These are phyloP conservation scores for Coffea eugenioides DNA, from an alignment of 257 asterid genomes.

Conservation along the genomic window DNA sequence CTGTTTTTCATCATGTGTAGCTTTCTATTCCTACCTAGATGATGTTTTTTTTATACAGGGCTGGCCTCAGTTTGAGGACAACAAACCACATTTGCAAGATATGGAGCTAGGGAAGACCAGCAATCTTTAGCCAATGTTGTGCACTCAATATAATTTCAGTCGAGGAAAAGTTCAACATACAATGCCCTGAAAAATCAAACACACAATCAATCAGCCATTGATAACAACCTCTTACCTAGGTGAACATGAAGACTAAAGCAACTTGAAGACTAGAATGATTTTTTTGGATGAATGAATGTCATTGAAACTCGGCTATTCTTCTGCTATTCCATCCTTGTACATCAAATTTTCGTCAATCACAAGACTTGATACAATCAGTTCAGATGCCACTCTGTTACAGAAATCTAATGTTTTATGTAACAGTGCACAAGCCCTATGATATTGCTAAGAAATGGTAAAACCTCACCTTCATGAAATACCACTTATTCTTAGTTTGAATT, in stretches of 20 bases:
- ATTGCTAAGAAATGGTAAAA: too few relatives aligned
- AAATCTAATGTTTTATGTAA: too few relatives aligned
- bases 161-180: background rate
- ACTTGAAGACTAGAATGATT: background rate
- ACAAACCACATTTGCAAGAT: conserved; percentile 34
- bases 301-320: background rate
- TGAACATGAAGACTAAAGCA: background rate
- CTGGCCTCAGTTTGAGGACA: conserved; percentile 38
- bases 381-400: too few relatives aligned
- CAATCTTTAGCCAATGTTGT: conserved; percentile 28
- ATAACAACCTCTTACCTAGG: background rate
- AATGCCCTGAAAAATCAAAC: conserved; percentile 22
- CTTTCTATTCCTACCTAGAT: too few relatives aligned
- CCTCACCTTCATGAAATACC: too few relatives aligned
- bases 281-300: background rate
- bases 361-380: background rate
- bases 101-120: conserved; percentile 41
- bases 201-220: background rate
- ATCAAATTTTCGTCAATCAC: background rate
- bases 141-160: conserved; percentile 22
- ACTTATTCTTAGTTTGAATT: too few relatives aligned
- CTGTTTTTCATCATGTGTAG: too few relatives aligned
- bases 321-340: background rate
- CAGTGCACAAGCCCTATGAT: too few relatives aligned
- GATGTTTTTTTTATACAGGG: conserved; percentile 4